Base-by-base conservation (phyloP, 202 grass and related monocot species). In the Brachypodium distachyon region DNA sequence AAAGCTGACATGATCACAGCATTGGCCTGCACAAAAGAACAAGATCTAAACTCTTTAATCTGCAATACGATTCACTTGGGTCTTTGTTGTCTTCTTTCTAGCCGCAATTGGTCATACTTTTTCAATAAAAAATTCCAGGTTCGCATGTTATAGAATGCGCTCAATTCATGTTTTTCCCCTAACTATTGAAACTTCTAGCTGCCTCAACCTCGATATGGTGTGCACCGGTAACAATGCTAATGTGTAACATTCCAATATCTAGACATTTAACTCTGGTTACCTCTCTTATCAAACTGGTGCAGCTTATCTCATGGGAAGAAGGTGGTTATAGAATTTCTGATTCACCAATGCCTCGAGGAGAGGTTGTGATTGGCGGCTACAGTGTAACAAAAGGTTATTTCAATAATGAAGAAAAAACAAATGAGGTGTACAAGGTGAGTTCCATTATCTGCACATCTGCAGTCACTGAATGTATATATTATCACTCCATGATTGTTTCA, bases 321-420 rank as follows among this genome's bases (percentile, higher is more conserved):
- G 93, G 93, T 73, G 85, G 93, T 12, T 97, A 97, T 77, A 88
- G 16, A 12, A 77, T 85, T 74, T 88, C 87, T 57, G 93, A 93
- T 82, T 93, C 90, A 70, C 90, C 87, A 12, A 91, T 93, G 93
- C 90, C 87, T 7, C 83, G 90, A 71, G 90, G 93, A 58, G 93
- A 97, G 80, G 82, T 97, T 23, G 73, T 91, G 50, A 62, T 93
- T 82, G 93, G 90, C 32, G 93, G 87, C 11, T 62, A 87, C 67
- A 90, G 85, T 48, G 79, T 97, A 75, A 93, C 93, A 12, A 74
- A 85, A 76, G 93, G 93, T 54, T 97, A 97, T 78, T 97, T 86
- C 55, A 97, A 90, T 57, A 97, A 90, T 48, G 85, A 93, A 54
- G 90, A 78, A 27, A 97, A 97, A 79, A 93, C 93, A 11, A 93